Percentiles rank a stretch among this genome's conserved stretches.
Conservation (phyloP, 2,329 filamentous ascomycete genomes). For the Parastagonospora nodorum region DNA sequence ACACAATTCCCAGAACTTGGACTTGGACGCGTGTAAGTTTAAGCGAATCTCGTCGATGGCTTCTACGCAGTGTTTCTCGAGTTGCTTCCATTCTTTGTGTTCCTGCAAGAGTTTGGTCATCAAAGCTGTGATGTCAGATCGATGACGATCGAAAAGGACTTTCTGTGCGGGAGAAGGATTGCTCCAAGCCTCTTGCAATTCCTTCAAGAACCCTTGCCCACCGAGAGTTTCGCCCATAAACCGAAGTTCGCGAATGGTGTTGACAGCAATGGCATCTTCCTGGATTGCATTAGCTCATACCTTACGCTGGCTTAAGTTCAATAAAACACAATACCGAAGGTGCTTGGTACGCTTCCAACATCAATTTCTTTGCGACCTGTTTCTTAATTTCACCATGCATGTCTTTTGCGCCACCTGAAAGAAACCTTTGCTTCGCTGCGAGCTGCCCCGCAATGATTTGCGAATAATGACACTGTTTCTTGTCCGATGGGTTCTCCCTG, state of each 20-base stretch:
- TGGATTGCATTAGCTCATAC: slow-evolving; percentile 16
- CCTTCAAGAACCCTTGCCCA: slow-evolving; percentile 26
- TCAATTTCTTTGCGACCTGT: slow-evolving; percentile 26
- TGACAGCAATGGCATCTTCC: slow-evolving; percentile 33
- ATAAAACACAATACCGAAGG: slow-evolving; percentile 18
- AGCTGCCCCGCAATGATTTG: slow-evolving; percentile 37
- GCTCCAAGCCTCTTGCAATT: slow-evolving; percentile 34
- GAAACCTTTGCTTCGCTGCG: slow-evolving; percentile 28
- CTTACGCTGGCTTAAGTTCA: background rate
- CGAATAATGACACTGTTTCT: slow-evolving; percentile 32
- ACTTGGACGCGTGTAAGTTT: slow-evolving; percentile 3
- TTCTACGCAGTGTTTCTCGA: slow-evolving; percentile 21
- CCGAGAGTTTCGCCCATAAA: slow-evolving; percentile 41
- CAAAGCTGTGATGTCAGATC: slow-evolving; percentile 27
- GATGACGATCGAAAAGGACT: slow-evolving; percentile 28
- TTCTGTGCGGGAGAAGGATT: slow-evolving; percentile 12
- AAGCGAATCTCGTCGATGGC: slow-evolving; percentile 17
- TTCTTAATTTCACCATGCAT: slow-evolving; percentile 24
- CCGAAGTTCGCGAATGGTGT: slow-evolving; percentile 38
- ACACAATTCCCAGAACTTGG: slow-evolving; percentile 12
- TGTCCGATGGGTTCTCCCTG: slow-evolving; percentile 28
- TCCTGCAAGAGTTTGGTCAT: slow-evolving; percentile 14
- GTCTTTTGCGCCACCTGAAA: slow-evolving; percentile 17
- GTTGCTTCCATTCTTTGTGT: slow-evolving; percentile 16
- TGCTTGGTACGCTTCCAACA: slow-evolving; percentile 35